Evolutionary conservation across 2,329 filamentous ascomycete genomes (phyloP), one percentile per base, ranked within the genome.

Genomic region (Paraconiothyrium sp.): DNA sequence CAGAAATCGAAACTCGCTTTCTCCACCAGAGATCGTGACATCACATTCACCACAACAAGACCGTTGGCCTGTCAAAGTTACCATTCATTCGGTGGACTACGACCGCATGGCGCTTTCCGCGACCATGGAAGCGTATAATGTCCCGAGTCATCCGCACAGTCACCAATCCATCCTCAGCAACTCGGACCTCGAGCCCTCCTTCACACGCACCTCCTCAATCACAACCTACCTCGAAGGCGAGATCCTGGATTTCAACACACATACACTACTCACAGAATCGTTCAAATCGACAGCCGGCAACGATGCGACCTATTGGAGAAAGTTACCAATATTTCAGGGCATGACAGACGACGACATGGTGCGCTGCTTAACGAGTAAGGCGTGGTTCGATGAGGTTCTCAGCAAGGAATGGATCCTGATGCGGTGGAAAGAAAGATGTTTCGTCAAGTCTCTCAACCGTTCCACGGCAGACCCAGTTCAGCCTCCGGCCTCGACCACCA

Each of bases 81-180:
- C 84, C 2, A 85, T 91, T 43, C 87, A 90, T 68, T 80, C 84
- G 20, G 83, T 90, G 49, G 87, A 91, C 73, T 84, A 84, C 68
- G 78, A 82, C 4, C 81, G 79, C 20, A 89, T 90, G 87, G 87
- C 86, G 0, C 75, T 91, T 20, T 86, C 87, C 24, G 89, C 88
- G 4, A 90, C 88, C 8, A 91, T 91, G 89, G 87, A 90, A 76
- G 89, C 89, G 4, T 90, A 89, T 77, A 88, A 90, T 67, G 88
- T 90, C 13, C 88, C 88, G 2, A 82, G 81, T 35, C 79, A 82
- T 60, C 72, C 75, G 1, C 72, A 76, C 52, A 64, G 70, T 9
- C 70, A 73, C 50, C 69, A 70, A 47, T 64, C 75, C 64, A 44
- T 76, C 50, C 63, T 72, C 70, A 59, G 41, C 56, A 66, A 57